A percentile compares a stretch with the other conserved stretches of the same genome.
phyloP scores from a whole-genome alignment of 345 rosid species.

The Pelargonium nanum region DNA sequence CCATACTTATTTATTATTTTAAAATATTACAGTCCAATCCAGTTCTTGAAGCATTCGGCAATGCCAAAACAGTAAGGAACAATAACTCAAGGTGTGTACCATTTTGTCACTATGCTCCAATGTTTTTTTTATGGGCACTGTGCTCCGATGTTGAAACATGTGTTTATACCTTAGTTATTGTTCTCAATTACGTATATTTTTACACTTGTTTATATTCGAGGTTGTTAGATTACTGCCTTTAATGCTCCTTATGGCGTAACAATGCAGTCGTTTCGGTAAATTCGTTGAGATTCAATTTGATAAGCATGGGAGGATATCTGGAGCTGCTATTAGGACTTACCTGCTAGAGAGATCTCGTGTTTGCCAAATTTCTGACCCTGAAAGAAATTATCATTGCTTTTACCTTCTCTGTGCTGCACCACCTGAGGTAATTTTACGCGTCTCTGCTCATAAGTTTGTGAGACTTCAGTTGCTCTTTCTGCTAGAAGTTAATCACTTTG shows the following conservation, averaged over 20 bases:
- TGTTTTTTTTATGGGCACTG: conserved; percentile 2
- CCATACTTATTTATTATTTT: not conserved
- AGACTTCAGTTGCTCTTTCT: too few relatives aligned
- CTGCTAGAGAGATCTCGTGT: conserved; percentile 92
- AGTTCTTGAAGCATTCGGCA: conserved; percentile 96
- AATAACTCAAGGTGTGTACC: conserved; percentile 72
- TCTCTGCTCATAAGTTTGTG: not conserved
- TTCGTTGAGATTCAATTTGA: conserved; percentile 92
- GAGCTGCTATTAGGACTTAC: conserved; percentile 89
- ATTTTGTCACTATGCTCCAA: conserved; percentile 2
- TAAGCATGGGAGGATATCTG: conserved; percentile 84
- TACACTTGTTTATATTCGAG: too few relatives aligned
- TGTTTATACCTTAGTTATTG: not conserved
- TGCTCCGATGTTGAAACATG: not conserved
- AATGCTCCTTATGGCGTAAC: conserved; percentile 11
- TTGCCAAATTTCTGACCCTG: conserved; percentile 86
- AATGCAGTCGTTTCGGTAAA: conserved; percentile 83
- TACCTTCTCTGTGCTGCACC: conserved; percentile 94
- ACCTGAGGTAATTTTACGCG: conserved; percentile 47
- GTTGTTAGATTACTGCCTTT: conserved; percentile 11
- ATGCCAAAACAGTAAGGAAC: conserved; percentile 89
- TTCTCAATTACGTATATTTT: too few relatives aligned
- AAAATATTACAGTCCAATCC: conserved; percentile 68
- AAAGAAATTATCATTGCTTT: conserved; percentile 90
- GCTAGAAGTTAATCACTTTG: not conserved